A percentile compares a stretch with the other conserved stretches of the same genome.
Conservation (phyloP, 805 yeast species). For the Pichia scutulata region DNA sequence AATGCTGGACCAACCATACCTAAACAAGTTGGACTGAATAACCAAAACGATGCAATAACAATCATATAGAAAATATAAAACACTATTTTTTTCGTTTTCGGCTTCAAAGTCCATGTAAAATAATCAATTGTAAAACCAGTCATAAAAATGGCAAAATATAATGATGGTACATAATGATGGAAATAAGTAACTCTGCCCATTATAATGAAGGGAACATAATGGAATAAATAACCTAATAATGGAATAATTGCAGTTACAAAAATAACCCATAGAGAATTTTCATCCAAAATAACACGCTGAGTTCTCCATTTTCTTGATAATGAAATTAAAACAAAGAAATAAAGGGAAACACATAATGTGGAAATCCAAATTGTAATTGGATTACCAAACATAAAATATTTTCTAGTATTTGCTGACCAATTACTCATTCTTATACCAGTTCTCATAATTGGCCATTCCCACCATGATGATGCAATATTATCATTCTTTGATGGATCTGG, state of each 20-base stretch:
- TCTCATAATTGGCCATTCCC: conserved; percentile 75
- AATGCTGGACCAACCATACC: conserved; percentile 52
- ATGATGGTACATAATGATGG: conserved; percentile 79
- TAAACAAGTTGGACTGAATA: conserved; percentile 53
- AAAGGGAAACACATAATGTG: conserved; percentile 38
- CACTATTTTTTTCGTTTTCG: conserved; percentile 22
- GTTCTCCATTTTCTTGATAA: conserved; percentile 45
- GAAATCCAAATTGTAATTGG: conserved; percentile 61
- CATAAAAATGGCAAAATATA: conserved; percentile 64
- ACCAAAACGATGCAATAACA: conserved; percentile 49
- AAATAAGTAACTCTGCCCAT: conserved; percentile 86
- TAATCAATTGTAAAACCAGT: conserved; percentile 47
- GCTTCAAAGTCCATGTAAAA: conserved; percentile 28
- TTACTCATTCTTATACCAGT: conserved; percentile 72
- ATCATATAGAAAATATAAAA: conserved; percentile 35
- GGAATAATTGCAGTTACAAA: conserved; percentile 69
- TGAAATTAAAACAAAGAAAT: conserved; percentile 22
- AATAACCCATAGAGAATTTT: conserved; percentile 17
- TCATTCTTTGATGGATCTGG: conserved; percentile 70
- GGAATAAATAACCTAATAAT: conserved; percentile 75
- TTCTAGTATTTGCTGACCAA: conserved; percentile 49
- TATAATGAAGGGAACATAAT: conserved; percentile 63
- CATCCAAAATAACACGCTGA: conserved; percentile 40
- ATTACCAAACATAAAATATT: conserved; percentile 62
- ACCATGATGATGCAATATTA: conserved; percentile 63